Percentiles rank a stretch among this genome's conserved stretches.
phyloP scores from a whole-genome alignment of 495 filamentous ascomycete genomes.

The Neurospora cerealis region DNA sequence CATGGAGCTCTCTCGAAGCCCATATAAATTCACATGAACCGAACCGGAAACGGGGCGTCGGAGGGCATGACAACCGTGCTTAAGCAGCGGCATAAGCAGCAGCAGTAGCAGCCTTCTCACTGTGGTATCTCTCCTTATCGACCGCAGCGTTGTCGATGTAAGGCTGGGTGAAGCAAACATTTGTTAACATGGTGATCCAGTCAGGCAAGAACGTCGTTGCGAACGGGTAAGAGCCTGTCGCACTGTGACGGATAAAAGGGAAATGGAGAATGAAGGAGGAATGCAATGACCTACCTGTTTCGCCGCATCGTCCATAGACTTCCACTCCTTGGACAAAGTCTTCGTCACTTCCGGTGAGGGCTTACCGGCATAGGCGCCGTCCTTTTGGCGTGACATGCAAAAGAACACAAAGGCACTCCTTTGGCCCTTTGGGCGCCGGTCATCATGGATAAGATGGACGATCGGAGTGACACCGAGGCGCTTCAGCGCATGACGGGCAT shows the following conservation, averaged over 20 bases:
- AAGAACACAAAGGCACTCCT: slow-evolving; percentile 34
- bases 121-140: slow-evolving; percentile 10
- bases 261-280: not conserved
- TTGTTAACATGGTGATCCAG: slow-evolving; percentile 8
- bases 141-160: slow-evolving; percentile 14
- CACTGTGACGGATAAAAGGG: not conserved
- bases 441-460: slow-evolving; percentile 37
- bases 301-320: slow-evolving; percentile 40
- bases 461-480: slow-evolving; percentile 7
- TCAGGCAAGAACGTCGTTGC: not conserved
- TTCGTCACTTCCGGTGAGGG: slow-evolving; percentile 15
- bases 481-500: slow-evolving; percentile 44
- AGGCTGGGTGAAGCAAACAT: slow-evolving; percentile 9
- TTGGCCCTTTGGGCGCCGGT: slow-evolving; percentile 45
- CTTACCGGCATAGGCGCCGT: slow-evolving; percentile 38
- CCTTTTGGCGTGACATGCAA: slow-evolving; percentile 31
- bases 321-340: slow-evolving; percentile 44
- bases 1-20: not conserved
- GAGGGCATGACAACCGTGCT: not conserved
- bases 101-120: slow-evolving; percentile 7
- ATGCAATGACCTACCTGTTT: slow-evolving; percentile 23
- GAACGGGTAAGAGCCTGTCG: not conserved
- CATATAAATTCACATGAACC: not conserved
- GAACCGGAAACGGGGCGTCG: not conserved
- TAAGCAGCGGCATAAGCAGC: not conserved